A percentile compares a stretch with the other conserved stretches of the same genome.
Evolutionary conservation across 306 rosid genomes (phyloP).

Genomic region (Sophora flavescens): DNA sequence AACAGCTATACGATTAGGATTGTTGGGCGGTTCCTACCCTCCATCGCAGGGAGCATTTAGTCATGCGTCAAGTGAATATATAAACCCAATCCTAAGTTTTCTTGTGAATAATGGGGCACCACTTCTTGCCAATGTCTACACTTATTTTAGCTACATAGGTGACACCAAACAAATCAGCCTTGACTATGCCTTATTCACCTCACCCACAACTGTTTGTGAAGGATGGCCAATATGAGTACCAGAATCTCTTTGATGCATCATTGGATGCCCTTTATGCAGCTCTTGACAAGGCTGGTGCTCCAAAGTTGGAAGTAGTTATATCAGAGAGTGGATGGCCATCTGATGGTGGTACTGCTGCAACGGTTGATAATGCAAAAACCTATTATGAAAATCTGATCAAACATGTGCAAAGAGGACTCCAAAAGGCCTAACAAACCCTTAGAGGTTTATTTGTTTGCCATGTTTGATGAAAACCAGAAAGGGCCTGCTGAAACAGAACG

Average conservation of each 20-base stretch:
- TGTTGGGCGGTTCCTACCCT: conserved; percentile 52
- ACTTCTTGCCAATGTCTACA: conserved; percentile 66
- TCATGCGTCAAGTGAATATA: conserved; percentile 36
- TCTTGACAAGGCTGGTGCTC: conserved; percentile 58
- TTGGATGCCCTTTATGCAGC: conserved; percentile 60
- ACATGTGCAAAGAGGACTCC: conserved; percentile 56
- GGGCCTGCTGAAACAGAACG: conserved; percentile 1
- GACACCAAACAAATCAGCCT: not conserved
- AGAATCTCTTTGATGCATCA: conserved; percentile 54
- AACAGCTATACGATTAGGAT: conserved; percentile 49
- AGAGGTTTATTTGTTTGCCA: conserved; percentile 54
- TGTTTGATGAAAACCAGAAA: conserved; percentile 57
- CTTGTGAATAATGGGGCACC: conserved; percentile 54
- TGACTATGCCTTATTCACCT: conserved; percentile 53
- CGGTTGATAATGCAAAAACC: conserved; percentile 45
- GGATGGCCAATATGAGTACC: conserved; percentile 48
- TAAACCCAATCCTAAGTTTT: conserved; percentile 53
- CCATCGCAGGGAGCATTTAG: conserved; percentile 54
- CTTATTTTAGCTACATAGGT: conserved; percentile 50
- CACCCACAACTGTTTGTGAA: not conserved
- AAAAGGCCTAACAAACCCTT: conserved; percentile 43
- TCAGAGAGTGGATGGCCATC: conserved; percentile 86
- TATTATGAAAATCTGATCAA: conserved; percentile 59
- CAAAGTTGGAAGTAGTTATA: conserved; percentile 54
- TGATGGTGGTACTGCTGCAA: conserved; percentile 45